Base-by-base conservation (phyloP, 2,329 filamentous ascomycete species). In the Bisporella sp. region DNA sequence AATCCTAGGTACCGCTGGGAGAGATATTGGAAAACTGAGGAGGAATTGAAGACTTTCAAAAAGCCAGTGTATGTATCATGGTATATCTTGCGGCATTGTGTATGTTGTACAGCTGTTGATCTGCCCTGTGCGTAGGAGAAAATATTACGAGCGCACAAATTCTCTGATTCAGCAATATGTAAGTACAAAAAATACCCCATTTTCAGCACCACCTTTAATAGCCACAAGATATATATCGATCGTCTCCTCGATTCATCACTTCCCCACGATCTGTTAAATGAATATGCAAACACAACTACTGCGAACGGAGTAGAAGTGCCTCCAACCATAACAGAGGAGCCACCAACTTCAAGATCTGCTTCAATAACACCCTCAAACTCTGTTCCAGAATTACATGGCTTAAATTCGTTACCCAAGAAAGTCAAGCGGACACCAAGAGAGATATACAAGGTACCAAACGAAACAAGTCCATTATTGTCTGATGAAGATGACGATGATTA, bases 81-180 rank as follows among this genome's bases (percentile, higher is more conserved):
- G 6, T 31, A 28, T 12, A 39, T 39, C 13, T 21, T 49, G 5
- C 21, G 3, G 21, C 21, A 21, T 21, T 21, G 21, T 21, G 21
- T 21, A 21, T 21, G 21, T 21, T 21, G 21, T 21, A 21, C 21
- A 21, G 3, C 21, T 21, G 21, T 21, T 21, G 21, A 21, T 21
- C 21, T 21, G 21, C 21, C 21, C 21, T 21, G 21, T 21, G 21
- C 6, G 41, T 21, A 85, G 81, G 53, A 86, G 90, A 44, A 65
- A 84, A 62, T 96, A 96, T 71, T 95, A 97, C 64, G 85, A 95
- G 72, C 82, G 88, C 41, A 92, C 84, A 64, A 97, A 97, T 69
- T 83, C 84, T 59, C 75, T 96, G 41, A 82, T 97, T 52, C 87
- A 93, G 66, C 87, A 95, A 66, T 97, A 96, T 66, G 21, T 21